A percentile compares a stretch with the other conserved stretches of the same genome.
phyloP scores from a whole-genome alignment of 345 rosid genomes.

The Mangifera indica region DNA sequence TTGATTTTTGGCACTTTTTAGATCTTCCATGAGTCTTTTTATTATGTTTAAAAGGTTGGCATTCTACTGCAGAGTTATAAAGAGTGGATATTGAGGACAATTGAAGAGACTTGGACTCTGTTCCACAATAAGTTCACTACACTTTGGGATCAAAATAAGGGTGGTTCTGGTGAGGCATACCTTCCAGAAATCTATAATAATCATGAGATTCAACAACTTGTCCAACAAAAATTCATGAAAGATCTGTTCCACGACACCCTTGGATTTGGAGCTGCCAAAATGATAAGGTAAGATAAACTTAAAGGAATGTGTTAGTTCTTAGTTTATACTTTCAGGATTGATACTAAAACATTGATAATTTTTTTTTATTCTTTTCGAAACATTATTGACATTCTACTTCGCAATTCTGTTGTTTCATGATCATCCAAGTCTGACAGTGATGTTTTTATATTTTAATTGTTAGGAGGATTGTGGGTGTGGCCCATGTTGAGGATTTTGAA shows the following conservation, averaged over 20 bases:
- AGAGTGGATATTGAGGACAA: slow-evolving; percentile 67
- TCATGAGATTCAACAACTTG: slow-evolving; percentile 55
- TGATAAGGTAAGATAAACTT: slow-evolving; percentile 62
- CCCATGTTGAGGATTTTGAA: slow-evolving; percentile 95
- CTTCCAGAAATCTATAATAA: slow-evolving; percentile 71
- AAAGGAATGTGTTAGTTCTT: too few relatives aligned
- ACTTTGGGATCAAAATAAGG: slow-evolving; percentile 71
- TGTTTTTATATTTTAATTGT: slow-evolving; percentile 9
- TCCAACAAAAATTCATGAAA: slow-evolving; percentile 55
- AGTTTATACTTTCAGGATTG: too few relatives aligned
- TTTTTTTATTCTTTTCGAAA: neutral
- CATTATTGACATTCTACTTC: neutral
- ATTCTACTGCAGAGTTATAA: slow-evolving; percentile 51
- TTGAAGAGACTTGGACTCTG: slow-evolving; percentile 75
- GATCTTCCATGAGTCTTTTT: neutral
- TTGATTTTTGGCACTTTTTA: neutral
- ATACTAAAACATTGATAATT: neutral
- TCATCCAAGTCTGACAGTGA: neutral
- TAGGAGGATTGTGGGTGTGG: slow-evolving; percentile 96
- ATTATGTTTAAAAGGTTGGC: neutral
- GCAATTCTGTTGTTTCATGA: neutral
- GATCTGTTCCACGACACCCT: slow-evolving; percentile 77
- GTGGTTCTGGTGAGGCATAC: slow-evolving; percentile 83
- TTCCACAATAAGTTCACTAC: slow-evolving; percentile 56
- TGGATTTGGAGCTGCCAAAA: slow-evolving; percentile 93